Evolutionary conservation across 192 early-diverging fungal species (phyloP), one percentile per base, ranked within the genome.

Genomic region (Mortierella claussenii): DNA sequence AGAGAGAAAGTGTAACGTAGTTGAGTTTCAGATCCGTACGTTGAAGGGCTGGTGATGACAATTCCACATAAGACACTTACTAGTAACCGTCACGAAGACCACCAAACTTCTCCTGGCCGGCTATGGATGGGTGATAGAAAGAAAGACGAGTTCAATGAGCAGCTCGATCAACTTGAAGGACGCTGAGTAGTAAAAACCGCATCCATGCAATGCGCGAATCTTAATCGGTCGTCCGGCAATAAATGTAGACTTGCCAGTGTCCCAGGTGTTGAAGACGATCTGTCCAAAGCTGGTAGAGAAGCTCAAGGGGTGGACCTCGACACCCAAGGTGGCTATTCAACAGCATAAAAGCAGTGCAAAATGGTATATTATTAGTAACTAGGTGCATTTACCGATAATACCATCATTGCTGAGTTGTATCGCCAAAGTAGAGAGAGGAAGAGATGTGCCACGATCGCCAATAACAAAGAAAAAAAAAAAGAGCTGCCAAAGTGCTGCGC

Each of bases 41-140:
- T 20, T 48, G 21, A 20, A 48, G 7, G 11, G 6, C 7, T 48
- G 46, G 23, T 51, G 15, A 24, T 31, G 43, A 21, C 2, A 24
- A 17, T n/a, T n/a, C n/a, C n/a, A n/a, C n/a, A n/a, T n/a, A n/a
- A 9, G 7, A 31, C 40, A 86, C 89, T 31, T 86, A 94, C 91
- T 98, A 99, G 86, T 98, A 98, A 73, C 97, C 98, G 83, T 98
- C 98, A 82, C 98, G 96, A 49, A 99, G 96, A 85, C 98, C 98
- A 81, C 98, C 98, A 76, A 99, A 98, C 93, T 99, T 99, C 81
- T 99, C 98, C 81, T 99, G 98, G 49, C 98, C 98, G 57, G 95
- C 95, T 68, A 32, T 58, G 21, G 15, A 42, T 50, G n/a, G n/a
- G n/a, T n/a, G n/a, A n/a, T n/a, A n/a, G n/a, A n/a, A n/a, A n/a